Percentiles rank a stretch among this genome's conserved stretches.
Conservation (phyloP, 176 grass and related monocot genomes). For the Eleusine coracana region DNA sequence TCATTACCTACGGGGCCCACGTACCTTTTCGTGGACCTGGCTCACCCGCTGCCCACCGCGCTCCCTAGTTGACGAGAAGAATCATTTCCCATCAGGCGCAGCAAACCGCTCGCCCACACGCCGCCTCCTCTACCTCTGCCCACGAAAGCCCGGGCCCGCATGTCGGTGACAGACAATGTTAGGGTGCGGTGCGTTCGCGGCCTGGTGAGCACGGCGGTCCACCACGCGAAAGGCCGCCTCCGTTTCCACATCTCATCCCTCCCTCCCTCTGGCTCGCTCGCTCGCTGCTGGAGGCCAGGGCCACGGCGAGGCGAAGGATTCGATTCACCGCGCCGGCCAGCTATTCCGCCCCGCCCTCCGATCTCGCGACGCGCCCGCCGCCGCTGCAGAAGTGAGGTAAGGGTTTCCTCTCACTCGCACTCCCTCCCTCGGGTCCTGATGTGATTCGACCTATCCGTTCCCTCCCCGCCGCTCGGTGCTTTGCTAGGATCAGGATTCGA, state of each 20-base stretch:
- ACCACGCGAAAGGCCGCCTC: conserved; percentile 38
- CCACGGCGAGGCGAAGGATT: not conserved
- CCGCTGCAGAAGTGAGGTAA: conserved; percentile 3
- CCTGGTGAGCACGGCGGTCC: not conserved
- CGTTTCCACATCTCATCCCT: not conserved
- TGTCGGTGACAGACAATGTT: not conserved
- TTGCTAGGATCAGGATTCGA: not conserved
- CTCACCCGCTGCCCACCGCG: too few species aligned
- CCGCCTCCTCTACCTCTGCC: rapidly evolving
- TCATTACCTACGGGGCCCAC: too few species aligned
- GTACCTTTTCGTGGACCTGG: too few species aligned
- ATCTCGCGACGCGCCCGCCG: not conserved
- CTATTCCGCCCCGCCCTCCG: not conserved
- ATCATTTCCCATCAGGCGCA: conserved; percentile 20
- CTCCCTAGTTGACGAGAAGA: conserved; percentile 28
- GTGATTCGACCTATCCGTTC: not conserved
- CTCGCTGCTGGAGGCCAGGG: conserved; percentile 6
- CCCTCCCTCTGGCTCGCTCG: not conserved
- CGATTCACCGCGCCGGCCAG: not conserved
- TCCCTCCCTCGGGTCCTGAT: not conserved
- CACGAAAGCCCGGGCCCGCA: not conserved
- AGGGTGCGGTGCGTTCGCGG: not conserved
- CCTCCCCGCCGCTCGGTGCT: not conserved
- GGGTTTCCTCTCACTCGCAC: not conserved
- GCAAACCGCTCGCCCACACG: not conserved